Base-by-base conservation (phyloP, 164 flowering plant species). In the Annona squamosa region DNA sequence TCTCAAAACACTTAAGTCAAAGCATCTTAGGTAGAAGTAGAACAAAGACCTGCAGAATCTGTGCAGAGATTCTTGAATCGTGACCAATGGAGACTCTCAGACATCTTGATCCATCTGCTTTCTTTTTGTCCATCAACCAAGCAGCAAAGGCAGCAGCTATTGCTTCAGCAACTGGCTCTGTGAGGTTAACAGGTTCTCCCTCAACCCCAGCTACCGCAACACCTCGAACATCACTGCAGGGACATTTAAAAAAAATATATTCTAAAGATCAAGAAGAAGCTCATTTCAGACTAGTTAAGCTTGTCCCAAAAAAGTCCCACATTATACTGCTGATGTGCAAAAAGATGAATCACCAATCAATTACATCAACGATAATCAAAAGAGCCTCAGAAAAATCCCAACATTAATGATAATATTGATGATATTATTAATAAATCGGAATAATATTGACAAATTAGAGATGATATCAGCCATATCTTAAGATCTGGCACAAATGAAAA, bases 31-130 rank as follows among this genome's bases (percentile, higher is more conserved):
- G 37, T 26, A 26, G 16, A 68, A 65, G 5, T 37, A 26, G 7
- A 44, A 12, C 46, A 75, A 73, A 26, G 73, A 90, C 99, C 93
- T 87, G 92, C 57, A 96, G 81, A 46, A 65, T 75, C 77, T 91
- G 85, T 42, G 99, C 97, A 71, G 99, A 91, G 72, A 96, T 87
- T n/a, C 99, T 89, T 12, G 99, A 96, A 82, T 96, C 99, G 80
- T 93, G 97, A 57, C 99, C 99, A 80, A 96, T 76, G 18, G 99
- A 91, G 64, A 96, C 85, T 81, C 75, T 88, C 85, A 93, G 76
- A 48, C 81, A 81, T 72, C 45, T 83, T 73, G 92, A 78, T 63
- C 77, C 74, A 78, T 87, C 87, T 43, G 81, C 79, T 69, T 88
- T 87, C 82, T 90, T 96, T 82, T 85, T 91, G 62, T 89, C 87